Base-by-base conservation (phyloP, 495 filamentous ascomycete genomes). In the Penicillium daleae region DNA sequence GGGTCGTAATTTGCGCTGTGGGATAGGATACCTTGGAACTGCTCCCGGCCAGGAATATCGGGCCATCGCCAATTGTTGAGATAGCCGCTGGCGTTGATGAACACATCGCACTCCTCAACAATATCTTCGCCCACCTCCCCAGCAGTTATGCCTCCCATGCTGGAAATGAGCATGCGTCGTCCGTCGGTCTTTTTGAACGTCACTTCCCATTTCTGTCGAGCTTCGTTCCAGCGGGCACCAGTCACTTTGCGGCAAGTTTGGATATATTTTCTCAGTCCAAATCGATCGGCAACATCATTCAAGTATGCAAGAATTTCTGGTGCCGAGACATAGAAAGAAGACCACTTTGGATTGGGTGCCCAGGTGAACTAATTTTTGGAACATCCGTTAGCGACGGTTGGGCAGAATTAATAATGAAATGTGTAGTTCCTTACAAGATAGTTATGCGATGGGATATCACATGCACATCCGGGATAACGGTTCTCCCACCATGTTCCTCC, bases 401-500 rank as follows among this genome's bases (percentile, higher is more conserved):
- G 46, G 46, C n/a, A 31, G 7, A 31, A 31, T 31, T 31, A 31
- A 3, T 31, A 7, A 31, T 31, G 29, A 31, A 31, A 31, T 31
- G 29, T 31, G 29, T 31, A 31, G 29, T 31, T 31, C 29, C 29
- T 31, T 31, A 31, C 29, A 31, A 31, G 35, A 39, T 39, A 39
- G 35, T 39, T 39, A 10, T 13, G 10, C 8, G 35, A 39, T 10
- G 22, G 49, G 12, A 51, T 29, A 12, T 29, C 49, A 10, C 49
- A 51, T 31, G 22, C 49, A 31, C 22, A 27, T 51, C 49, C 49
- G 17, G 49, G 49, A 15, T 51, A 51, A 5, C 49, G 22, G 24
- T 51, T 51, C 24, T 51, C 49, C 6, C 17, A 29, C 49, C 49
- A 51, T 12, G 49, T 51, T 9, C 49, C 49, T 13, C 49, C 49